Evolutionary conservation across 345 rosid species (phyloP).

Genomic region (Hibiscus tridactylites): DNA sequence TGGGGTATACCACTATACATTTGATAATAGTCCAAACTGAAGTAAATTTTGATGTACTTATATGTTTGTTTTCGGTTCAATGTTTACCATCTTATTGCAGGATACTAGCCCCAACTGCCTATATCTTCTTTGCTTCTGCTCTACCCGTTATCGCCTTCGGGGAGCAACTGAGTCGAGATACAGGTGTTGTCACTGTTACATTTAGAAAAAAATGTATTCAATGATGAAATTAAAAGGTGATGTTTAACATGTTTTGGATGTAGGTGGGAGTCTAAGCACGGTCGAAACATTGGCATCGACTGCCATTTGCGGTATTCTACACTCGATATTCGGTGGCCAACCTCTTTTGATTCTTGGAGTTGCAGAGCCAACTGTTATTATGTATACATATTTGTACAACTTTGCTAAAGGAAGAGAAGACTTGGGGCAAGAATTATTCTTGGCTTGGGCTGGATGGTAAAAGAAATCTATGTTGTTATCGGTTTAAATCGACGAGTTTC

Average conservation of each 20-base stretch:
- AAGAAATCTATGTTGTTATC: background rate
- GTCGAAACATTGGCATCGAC: slow-evolving; percentile 70
- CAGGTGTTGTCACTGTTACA: slow-evolving; percentile 28
- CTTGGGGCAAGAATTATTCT: slow-evolving; percentile 52
- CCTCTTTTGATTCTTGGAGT: slow-evolving; percentile 78
- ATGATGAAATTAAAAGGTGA: background rate
- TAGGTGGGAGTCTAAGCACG: slow-evolving; percentile 69
- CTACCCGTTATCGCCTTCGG: slow-evolving; percentile 85
- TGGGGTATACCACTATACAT: slow-evolving; percentile 24
- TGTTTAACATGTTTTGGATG: background rate
- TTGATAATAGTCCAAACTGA: background rate
- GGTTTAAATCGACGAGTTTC: background rate
- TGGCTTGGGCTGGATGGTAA: slow-evolving; percentile 89
- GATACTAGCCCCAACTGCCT: slow-evolving; percentile 73
- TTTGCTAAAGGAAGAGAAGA: slow-evolving; percentile 57
- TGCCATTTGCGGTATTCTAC: slow-evolving; percentile 76
- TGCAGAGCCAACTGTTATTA: slow-evolving; percentile 83
- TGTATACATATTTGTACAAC: slow-evolving; percentile 65
- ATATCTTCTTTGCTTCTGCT: slow-evolving; percentile 77
- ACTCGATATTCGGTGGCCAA: slow-evolving; percentile 77
- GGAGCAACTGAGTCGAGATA: slow-evolving; percentile 67
- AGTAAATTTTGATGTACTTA: background rate
- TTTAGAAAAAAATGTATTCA: too few species aligned
- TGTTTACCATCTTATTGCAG: slow-evolving; percentile 19
- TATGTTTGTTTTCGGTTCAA: background rate